Evolutionary conservation across 192 early-diverging fungal species (phyloP).

Genomic region (Rhizoclosmatium sp.): DNA sequence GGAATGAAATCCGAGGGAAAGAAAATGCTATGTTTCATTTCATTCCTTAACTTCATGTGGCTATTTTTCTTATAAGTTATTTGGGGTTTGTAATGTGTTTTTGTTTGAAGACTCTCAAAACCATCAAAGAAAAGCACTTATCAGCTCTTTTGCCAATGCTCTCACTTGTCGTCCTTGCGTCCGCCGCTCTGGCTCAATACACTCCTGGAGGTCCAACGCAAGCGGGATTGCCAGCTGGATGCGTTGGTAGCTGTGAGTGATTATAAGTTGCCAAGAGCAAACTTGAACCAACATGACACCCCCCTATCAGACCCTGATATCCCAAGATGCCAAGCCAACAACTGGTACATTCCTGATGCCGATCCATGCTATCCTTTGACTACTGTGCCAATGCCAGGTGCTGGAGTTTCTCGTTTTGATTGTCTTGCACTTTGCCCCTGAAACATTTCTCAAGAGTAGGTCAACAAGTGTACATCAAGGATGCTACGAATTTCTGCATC

Average conservation of each 20-base stretch:
- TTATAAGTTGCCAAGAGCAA: constrained; percentile 24
- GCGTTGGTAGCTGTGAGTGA: constrained; percentile 27
- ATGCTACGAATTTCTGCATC: constrained; percentile 43
- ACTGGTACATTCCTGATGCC: constrained; percentile 21
- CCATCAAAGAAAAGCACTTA: no score
- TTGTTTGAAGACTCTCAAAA: no score
- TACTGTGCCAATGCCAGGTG: constrained; percentile 1
- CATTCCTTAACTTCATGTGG: no score
- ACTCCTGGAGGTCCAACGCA: constrained; percentile 23
- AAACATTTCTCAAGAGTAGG: constrained; percentile 3
- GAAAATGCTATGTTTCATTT: no score
- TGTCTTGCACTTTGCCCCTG: not conserved
- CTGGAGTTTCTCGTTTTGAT: not conserved
- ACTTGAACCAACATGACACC: constrained; percentile 4
- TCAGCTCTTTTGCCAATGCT: not conserved
- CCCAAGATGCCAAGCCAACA: not conserved
- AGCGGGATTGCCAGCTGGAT: constrained; percentile 21
- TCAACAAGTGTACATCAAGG: constrained; percentile 34
- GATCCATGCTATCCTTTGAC: constrained; percentile 19
- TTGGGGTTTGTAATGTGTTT: no score
- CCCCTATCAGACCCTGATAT: constrained; percentile 6
- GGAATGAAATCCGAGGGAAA: no score
- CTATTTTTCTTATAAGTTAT: no score
- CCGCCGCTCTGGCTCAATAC: not conserved
- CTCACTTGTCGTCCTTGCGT: not conserved